Base-by-base conservation (phyloP, 805 yeast genomes). In the Ogataea polymorpha region DNA sequence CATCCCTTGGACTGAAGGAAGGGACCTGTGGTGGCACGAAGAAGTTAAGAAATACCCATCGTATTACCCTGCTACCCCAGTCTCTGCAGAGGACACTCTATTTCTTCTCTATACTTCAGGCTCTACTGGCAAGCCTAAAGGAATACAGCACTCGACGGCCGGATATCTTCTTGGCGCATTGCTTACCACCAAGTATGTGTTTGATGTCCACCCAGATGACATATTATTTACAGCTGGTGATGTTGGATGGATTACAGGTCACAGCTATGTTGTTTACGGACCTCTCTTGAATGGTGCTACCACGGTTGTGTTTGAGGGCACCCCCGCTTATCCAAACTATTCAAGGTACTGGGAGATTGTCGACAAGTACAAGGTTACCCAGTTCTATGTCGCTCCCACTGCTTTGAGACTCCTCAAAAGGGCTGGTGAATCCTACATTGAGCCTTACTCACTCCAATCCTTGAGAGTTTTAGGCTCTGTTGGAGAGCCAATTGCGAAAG, bases 201-300 rank as follows among this genome's bases (percentile, higher is more conserved):
- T 86, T 63, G 95, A 86, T 63, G 71, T 83, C 29, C 89, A 85
- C 55, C 73, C 75, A 30, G 80, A 82, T 44, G 95, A 86, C 59
- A 70, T 79, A 11, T 71, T 86, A 42, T 86, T 86, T 72, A 85
- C 93, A 13, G 93, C 95, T 23, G 95, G 93, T 60, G 95, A 86
- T 66, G 83, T 86, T 39, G 95, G 95, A 56, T 86, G 95, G 95
- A 83, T 86, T 56, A 86, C 95, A 6, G 95, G 95, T 44, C 95
- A 86, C 66, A 75, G 93, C 9, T 86, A 86, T 56, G 89, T 80
- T 14, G 77, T 85, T 35, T 86, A 86, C 61, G 95, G 95, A 42
- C 95, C 95, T 27, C 70, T 86, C 59, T 62, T 75, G 23, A 71
- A 75, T 53, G 95, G 95, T 61, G 80, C 84, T 42, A 80, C 95